Percentiles rank a stretch among this genome's conserved stretches.
These are phyloP conservation scores for Phalaenopsis equestris DNA, from an alignment of 106 monocot species.

Conservation along the genomic window DNA sequence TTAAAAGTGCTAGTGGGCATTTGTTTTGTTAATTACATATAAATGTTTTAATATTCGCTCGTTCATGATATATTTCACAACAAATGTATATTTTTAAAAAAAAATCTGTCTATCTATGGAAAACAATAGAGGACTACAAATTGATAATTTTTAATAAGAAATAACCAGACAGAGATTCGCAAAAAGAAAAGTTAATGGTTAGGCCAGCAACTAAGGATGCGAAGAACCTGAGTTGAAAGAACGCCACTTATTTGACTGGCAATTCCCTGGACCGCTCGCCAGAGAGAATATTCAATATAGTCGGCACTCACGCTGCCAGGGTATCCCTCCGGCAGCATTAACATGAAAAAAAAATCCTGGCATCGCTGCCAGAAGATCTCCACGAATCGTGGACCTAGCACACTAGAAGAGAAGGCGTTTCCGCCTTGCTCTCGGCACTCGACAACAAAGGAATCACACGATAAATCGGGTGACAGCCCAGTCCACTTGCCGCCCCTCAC, in stretches of 20 bases:
- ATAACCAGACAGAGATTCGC: not conserved
- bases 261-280: conserved; percentile 85
- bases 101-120: not conserved
- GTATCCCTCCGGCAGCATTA: conserved; percentile 84
- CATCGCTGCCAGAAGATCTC: conserved; percentile 22
- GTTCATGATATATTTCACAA: too few species aligned
- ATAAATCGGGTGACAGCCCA: conserved; percentile 26
- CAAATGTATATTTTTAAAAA: too few species aligned
- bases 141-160: not conserved
- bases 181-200: too few species aligned
- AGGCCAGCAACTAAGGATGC: not conserved
- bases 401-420: not conserved
- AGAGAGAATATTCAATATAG: conserved; percentile 84
- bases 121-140: not conserved
- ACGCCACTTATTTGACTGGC: conserved; percentile 92
- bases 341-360: conserved; percentile 22
- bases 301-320: conserved; percentile 76
- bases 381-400: not conserved
- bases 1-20: too few species aligned
- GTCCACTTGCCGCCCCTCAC: conserved; percentile 62
- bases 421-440: not conserved
- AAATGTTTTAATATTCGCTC: too few species aligned
- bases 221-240: conserved; percentile 82
- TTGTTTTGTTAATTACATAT: too few species aligned
- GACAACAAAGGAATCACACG: conserved; percentile 22